Base-by-base conservation (phyloP, 164 flowering plant genomes). In the Magnolia sinica region DNA sequence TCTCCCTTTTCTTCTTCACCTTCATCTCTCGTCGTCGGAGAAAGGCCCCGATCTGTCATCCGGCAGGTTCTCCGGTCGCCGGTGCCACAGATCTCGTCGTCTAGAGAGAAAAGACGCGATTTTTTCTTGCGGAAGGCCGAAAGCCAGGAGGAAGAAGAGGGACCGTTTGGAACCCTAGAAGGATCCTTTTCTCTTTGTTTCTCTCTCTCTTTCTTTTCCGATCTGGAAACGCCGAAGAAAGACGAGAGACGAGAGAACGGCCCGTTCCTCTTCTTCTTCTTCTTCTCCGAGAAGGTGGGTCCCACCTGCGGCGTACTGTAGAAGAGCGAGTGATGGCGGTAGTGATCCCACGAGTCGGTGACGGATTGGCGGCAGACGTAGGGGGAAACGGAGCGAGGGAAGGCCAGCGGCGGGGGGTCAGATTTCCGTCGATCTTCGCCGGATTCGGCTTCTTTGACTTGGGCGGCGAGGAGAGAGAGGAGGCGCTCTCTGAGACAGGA, bases 331-430 rank as follows among this genome's bases (percentile, higher is more conserved):
- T 77, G 84, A 14, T 65, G 68, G 50, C 18, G 23, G 22, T 65
- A 8, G 24, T n/a, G 31, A 37, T 37, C 45, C 68, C 68, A 65
- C 68, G 68, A 19, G 61, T 71, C 74, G 74, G 71, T 50, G 50
- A 31, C 50, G 23, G 71, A 68, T 71, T 91, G 88, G n/a, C 89
- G 89, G 16, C 86, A 67, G 31, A 87, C 83, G 80, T 91, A 91
- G 8, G 95, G 95, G 9, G 94, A 92, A n/a, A 92, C 96, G 50
- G 98, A 94, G 74, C 91, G 91, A 22, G 97, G 98, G 76, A 92
- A 90, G 22, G 77, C 4, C 7, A 85, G 80, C 8, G 88, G 92
- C 16, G 59, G 59, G 0, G 73, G 73, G 22, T 45, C 58, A 0
- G 73, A 20, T 27, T 68, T 45, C 27, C 27, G 73, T 23, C 23